Conservation (phyloP, 352 stramenopile genomes). For the Phytophthora tentaculata region DNA sequence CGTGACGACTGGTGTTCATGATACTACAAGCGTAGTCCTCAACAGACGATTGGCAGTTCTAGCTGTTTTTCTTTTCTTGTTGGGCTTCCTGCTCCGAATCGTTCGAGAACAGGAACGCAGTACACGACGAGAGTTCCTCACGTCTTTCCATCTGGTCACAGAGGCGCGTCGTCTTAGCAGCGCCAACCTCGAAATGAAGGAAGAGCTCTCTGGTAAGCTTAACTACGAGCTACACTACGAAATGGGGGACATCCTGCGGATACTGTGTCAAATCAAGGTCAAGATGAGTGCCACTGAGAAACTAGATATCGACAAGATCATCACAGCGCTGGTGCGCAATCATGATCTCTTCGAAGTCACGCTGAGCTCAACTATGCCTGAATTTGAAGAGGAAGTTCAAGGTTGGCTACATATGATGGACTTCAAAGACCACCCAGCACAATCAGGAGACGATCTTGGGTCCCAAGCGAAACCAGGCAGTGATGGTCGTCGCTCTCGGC, state of each 20-base stretch:
- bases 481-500: slow-evolving; percentile 21
- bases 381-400: slow-evolving; percentile 75
- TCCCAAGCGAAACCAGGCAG: slow-evolving; percentile 9
- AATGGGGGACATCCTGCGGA: slow-evolving; percentile 76
- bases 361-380: slow-evolving; percentile 55
- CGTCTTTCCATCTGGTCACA: slow-evolving; percentile 55
- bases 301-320: slow-evolving; percentile 72
- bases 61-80: slow-evolving; percentile 41
- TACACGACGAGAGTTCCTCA: slow-evolving; percentile 58
- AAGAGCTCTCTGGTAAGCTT: slow-evolving; percentile 64
- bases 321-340: slow-evolving; percentile 70
- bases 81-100: slow-evolving; percentile 42
- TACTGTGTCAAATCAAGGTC: slow-evolving; percentile 73
- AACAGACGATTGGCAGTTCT: slow-evolving; percentile 36
- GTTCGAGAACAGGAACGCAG: slow-evolving; percentile 56
- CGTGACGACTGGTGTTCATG: slow-evolving; percentile 37
- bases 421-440: slow-evolving; percentile 41
- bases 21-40: slow-evolving; percentile 18
- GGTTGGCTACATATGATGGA: slow-evolving; percentile 81
- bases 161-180: slow-evolving; percentile 68
- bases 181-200: slow-evolving; percentile 73
- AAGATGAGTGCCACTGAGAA: slow-evolving; percentile 60
- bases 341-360: slow-evolving; percentile 70
- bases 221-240: slow-evolving; percentile 77
- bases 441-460: slow-evolving; percentile 3